phyloP scores from a whole-genome alignment of 805 yeast genomes.

The Candida michaelii region DNA sequence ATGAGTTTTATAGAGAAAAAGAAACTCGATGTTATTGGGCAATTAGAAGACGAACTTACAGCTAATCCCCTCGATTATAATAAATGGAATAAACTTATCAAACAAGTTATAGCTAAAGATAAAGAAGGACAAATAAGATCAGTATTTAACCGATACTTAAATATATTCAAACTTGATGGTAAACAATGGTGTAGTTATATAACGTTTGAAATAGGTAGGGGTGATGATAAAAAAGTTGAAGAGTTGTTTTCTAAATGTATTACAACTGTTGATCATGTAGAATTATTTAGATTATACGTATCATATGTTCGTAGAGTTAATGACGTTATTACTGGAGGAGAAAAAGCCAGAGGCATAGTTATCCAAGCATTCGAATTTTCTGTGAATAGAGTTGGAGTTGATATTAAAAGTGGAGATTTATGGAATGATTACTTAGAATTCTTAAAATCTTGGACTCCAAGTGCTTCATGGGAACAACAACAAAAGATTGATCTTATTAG shows the following conservation, averaged over 20 bases:
- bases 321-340: constrained; percentile 76
- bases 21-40: constrained; percentile 55
- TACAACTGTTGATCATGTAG: constrained; percentile 59
- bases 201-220: constrained; percentile 59
- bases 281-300: constrained; percentile 75
- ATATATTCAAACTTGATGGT: constrained; percentile 61
- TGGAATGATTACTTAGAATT: constrained; percentile 87
- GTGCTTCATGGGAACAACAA: constrained; percentile 79
- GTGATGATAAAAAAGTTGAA: constrained; percentile 68
- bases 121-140: constrained; percentile 58
- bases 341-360: constrained; percentile 69
- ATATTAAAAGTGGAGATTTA: constrained; percentile 64
- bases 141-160: constrained; percentile 59
- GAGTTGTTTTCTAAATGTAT: constrained; percentile 64
- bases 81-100: constrained; percentile 58
- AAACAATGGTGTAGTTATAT: constrained; percentile 74
- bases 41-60: constrained; percentile 54
- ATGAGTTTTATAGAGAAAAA: constrained; percentile 14
- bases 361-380: constrained; percentile 85
- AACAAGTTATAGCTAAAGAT: constrained; percentile 49
- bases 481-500: constrained; percentile 77
- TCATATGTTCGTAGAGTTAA: constrained; percentile 72
- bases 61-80: constrained; percentile 52
- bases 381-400: constrained; percentile 73
- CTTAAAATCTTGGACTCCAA: constrained; percentile 74